A percentile compares a stretch with the other conserved stretches of the same genome.
Evolutionary conservation across 1,284 basidiomycete genomes (phyloP).

Genomic region (Cryptococcus sp.): DNA sequence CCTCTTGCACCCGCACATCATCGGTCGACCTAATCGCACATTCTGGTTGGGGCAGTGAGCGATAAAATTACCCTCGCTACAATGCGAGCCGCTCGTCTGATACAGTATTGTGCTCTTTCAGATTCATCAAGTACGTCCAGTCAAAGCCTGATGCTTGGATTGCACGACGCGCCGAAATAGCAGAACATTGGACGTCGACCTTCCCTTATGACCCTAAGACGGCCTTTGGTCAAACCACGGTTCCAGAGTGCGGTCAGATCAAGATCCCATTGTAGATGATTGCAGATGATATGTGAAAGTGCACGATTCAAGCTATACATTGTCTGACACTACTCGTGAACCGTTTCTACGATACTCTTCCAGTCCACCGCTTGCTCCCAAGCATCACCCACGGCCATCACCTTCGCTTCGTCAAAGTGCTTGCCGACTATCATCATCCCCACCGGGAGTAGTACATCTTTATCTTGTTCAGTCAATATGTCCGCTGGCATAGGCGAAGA

Average conservation of each 20-base stretch:
- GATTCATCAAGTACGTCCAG: constrained; percentile 25
- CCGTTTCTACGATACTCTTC: constrained; percentile 18
- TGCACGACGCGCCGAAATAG: constrained; percentile 22
- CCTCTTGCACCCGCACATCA: constrained; percentile 29
- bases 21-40: constrained; percentile 16
- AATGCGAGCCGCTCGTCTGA: neutral
- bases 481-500: constrained; percentile 20
- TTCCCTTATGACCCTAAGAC: constrained; percentile 26
- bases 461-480: constrained; percentile 25
- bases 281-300: neutral
- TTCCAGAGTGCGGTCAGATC: constrained; percentile 11
- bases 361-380: constrained; percentile 49
- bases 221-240: constrained; percentile 24
- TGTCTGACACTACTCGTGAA: neutral
- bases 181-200: constrained; percentile 21
- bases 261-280: neutral
- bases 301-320: neutral
- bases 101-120: neutral
- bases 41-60: constrained; percentile 22
- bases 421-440: constrained; percentile 53
- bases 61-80: neutral
- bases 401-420: constrained; percentile 45
- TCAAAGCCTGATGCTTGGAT: constrained; percentile 21
- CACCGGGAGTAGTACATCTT: constrained; percentile 46
- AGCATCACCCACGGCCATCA: constrained; percentile 50